These are phyloP conservation scores for Schizosaccharomyces japonicus DNA, from an alignment of 805 yeast species.

Conservation along the genomic window DNA sequence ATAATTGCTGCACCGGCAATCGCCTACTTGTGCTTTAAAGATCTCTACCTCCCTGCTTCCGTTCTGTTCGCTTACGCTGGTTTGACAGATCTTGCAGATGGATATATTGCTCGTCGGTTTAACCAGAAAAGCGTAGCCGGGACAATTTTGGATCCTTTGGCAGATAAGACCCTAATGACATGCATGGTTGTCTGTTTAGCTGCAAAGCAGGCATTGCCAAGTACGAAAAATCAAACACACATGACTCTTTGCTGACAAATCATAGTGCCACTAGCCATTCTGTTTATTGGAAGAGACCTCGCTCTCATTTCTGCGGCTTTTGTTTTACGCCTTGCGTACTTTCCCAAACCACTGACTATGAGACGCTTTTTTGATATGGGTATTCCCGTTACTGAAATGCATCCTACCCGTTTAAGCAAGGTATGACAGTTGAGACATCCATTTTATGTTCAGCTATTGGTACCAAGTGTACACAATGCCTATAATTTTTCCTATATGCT, in stretches of 20 bases:
- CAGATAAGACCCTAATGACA: conserved; percentile 78
- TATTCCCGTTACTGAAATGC: conserved; percentile 63
- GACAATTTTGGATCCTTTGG: conserved; percentile 79
- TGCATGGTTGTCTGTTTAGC: conserved; percentile 60
- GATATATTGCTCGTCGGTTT: conserved; percentile 63
- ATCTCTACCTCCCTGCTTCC: conserved; percentile 40
- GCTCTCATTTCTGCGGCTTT: conserved; percentile 48
- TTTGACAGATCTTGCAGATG: conserved; percentile 77
- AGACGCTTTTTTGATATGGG: conserved; percentile 53
- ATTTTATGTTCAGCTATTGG: background rate
- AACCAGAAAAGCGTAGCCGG: conserved; percentile 65
- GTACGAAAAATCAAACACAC: conserved; percentile 9
- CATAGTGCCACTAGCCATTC: conserved; percentile 27
- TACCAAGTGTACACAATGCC: too few relatives aligned
- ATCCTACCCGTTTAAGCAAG: conserved; percentile 68
- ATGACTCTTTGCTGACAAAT: too few relatives aligned
- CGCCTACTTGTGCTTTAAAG: conserved; percentile 50
- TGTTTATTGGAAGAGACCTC: conserved; percentile 70
- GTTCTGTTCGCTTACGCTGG: conserved; percentile 64
- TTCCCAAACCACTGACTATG: conserved; percentile 56
- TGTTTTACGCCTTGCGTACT: conserved; percentile 43
- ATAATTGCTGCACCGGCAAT: conserved; percentile 63
- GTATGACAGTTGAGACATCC: background rate
- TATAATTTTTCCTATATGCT: too few relatives aligned
- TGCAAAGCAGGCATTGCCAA: conserved; percentile 43